Evolutionary conservation across 805 yeast species (phyloP), one percentile per base, ranked within the genome.

Genomic region (Kuraishia molischiana): DNA sequence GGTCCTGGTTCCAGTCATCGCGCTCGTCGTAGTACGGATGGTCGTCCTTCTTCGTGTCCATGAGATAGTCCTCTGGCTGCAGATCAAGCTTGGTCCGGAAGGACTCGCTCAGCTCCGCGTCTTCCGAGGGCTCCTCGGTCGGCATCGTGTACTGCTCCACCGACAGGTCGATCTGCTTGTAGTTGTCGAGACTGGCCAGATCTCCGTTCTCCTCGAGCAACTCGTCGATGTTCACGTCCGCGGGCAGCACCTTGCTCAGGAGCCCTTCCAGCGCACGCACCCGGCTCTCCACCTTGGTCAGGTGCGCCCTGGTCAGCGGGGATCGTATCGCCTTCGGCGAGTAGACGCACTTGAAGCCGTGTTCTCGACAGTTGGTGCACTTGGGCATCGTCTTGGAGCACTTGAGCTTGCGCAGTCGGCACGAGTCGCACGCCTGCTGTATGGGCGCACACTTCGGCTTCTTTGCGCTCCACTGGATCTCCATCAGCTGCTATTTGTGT

Each of bases 331-430:
- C 71, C 42, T 83, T 66, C 13, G 95, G 95, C 18, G 89, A 79
- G 52, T 85, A 85, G 2, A 73, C 59, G 56, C 95, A 85, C 24
- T 71, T 70, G 83, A 94, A 79, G 18, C 67, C 64, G 51, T 83
- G 85, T 38, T 71, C 74, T 5, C 67, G 55, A 61, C 95, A 85
- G 50, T 84, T 84, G 33, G 78, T 62, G 51, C 95, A 85, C 44
- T 70, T 72, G 2, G 95, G 95, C 20, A 59, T 66, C 42, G 79
- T 85, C 50, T 84, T 85, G 22, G 94, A 77, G 53, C 95, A 85
- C 52, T 78, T 79, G 42, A 85, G 66, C 58, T 85, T 85, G 39
- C 92, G 67, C 46, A 77, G 73, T 28, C 95, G 72, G 53, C 95
- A 85, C 3, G 89, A 77, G 56, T 85, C 95, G 57, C 95, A 85